Evolutionary conservation across 2,329 filamentous ascomycete genomes (phyloP).

Genomic region (Pestalotiopsis sp.): DNA sequence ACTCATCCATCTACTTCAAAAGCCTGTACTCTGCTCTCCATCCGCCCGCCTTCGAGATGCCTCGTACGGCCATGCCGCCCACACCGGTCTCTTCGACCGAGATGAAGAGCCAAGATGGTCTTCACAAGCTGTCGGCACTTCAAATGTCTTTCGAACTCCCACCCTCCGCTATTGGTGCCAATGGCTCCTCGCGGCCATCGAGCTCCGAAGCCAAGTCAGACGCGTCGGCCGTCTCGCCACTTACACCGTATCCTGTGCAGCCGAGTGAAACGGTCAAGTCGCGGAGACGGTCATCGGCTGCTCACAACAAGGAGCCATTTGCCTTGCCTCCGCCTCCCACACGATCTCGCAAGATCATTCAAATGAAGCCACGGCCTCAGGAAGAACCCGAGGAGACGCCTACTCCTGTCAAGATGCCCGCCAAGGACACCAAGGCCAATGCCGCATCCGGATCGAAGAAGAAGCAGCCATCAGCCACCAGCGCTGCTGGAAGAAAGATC

Average conservation of each 20-base stretch:
- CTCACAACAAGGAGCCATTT: slow-evolving; percentile 62
- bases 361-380: slow-evolving; percentile 77
- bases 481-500: slow-evolving; percentile 88
- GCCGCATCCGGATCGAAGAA: slow-evolving; percentile 56
- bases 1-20: not conserved
- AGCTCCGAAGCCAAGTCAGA: slow-evolving; percentile 37
- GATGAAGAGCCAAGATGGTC: slow-evolving; percentile 70
- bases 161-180: slow-evolving; percentile 64
- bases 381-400: slow-evolving; percentile 32
- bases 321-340: slow-evolving; percentile 89
- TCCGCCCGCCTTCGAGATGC: slow-evolving; percentile 48
- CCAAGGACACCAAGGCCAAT: slow-evolving; percentile 21
- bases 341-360: slow-evolving; percentile 91
- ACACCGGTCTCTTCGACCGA: slow-evolving; percentile 81
- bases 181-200: slow-evolving; percentile 46
- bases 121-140: slow-evolving; percentile 57
- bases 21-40: not conserved
- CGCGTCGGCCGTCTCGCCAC: slow-evolving; percentile 21
- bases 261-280: slow-evolving; percentile 49
- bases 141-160: slow-evolving; percentile 75
- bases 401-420: slow-evolving; percentile 13
- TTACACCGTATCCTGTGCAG: slow-evolving; percentile 44
- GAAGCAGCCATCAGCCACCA: slow-evolving; percentile 75
- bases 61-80: slow-evolving; percentile 65
- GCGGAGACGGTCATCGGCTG: slow-evolving; percentile 50